Conservation (phyloP, 2,329 filamentous ascomycete genomes). For the Penicillium paneum region DNA sequence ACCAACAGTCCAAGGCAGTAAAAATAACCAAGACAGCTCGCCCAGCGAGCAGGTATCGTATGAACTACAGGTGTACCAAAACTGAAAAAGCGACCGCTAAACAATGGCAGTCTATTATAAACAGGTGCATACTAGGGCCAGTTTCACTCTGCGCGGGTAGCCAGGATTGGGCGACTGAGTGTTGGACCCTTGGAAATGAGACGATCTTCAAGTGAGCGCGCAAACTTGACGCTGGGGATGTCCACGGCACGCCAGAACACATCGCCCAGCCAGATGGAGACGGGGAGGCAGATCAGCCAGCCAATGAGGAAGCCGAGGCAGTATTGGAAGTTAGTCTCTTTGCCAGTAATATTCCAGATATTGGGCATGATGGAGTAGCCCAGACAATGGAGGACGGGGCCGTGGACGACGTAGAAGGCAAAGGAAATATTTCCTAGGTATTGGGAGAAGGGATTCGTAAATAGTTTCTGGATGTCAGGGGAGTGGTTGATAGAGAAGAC, state of each 20-base stretch:
- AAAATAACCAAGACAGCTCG: constrained; percentile 2
- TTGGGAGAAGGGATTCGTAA: constrained; percentile 41
- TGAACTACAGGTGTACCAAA: neutral
- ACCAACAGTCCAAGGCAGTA: neutral
- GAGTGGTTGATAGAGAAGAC: constrained; percentile 44
- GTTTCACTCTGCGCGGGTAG: constrained; percentile 7
- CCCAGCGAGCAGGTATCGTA: constrained; percentile 12
- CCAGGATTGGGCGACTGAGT: constrained; percentile 5
- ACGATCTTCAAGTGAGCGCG: constrained; percentile 48
- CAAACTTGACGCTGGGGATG: constrained; percentile 49
- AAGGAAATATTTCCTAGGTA: constrained; percentile 50
- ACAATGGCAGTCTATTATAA: neutral
- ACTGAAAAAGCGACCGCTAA: neutral
- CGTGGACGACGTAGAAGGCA: constrained; percentile 49
- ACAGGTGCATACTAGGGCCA: neutral
- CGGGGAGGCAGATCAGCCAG: constrained; percentile 38
- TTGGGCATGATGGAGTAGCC: constrained; percentile 45
- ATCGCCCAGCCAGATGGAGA: constrained; percentile 56
- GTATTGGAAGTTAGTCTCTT: constrained; percentile 39
- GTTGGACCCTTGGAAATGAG: constrained; percentile 24
- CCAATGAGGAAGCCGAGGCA: constrained; percentile 41
- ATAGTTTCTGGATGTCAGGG: constrained; percentile 41
- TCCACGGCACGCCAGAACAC: constrained; percentile 60
- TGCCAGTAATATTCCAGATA: constrained; percentile 42
- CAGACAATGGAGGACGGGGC: constrained; percentile 43